phyloP scores from a whole-genome alignment of 208 protist species.

The Leishmania mexicana region DNA sequence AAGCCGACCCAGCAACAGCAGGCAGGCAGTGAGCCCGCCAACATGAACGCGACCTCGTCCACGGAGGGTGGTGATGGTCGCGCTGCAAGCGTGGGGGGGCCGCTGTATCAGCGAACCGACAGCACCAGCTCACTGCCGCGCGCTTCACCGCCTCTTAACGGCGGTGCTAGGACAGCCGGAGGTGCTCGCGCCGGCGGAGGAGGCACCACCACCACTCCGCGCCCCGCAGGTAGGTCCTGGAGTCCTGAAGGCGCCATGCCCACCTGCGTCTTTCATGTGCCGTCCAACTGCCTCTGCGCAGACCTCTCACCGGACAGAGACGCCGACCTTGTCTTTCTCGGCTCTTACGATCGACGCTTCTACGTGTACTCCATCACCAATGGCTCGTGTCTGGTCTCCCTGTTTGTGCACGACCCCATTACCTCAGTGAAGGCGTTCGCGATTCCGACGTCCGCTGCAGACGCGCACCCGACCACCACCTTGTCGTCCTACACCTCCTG shows the following conservation, averaged over 20 bases:
- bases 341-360: slow-evolving; percentile 75
- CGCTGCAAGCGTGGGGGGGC: neutral
- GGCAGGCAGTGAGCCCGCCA: neutral
- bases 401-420: slow-evolving; percentile 80
- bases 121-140: slow-evolving; percentile 15
- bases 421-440: slow-evolving; percentile 73
- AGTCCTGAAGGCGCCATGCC: neutral
- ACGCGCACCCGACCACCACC: neutral
- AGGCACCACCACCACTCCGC: neutral
- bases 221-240: neutral
- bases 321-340: slow-evolving; percentile 63
- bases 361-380: slow-evolving; percentile 74
- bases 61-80: neutral
- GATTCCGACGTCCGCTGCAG: slow-evolving; percentile 27
- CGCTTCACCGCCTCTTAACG: neutral
- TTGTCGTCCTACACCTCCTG: slow-evolving; percentile 19
- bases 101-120: neutral
- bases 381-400: slow-evolving; percentile 61
- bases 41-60: neutral
- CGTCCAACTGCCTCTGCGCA: slow-evolving; percentile 81
- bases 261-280: slow-evolving; percentile 66
- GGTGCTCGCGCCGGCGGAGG: neutral
- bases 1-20: slow-evolving; percentile 1
- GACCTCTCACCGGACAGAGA: slow-evolving; percentile 47
- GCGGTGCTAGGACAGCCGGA: neutral